Evolutionary conservation across 176 grass and related monocot species (phyloP).

Genomic region (Triticum dicoccoides): DNA sequence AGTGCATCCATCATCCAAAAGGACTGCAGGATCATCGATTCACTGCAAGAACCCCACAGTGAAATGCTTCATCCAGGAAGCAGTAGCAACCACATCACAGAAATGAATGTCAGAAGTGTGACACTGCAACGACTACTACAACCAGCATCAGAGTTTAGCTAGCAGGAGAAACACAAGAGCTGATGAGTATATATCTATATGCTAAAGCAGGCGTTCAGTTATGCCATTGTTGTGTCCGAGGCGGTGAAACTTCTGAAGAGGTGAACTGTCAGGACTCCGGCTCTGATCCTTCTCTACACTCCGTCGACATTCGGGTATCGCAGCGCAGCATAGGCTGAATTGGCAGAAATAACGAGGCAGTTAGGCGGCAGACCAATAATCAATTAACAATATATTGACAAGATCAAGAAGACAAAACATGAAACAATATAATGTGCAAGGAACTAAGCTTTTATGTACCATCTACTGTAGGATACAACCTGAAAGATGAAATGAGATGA

Average conservation of each 20-base stretch:
- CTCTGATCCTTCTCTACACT: not conserved
- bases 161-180: not conserved
- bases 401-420: not conserved
- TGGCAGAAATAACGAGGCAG: not conserved
- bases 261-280: not conserved
- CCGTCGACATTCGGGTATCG: not conserved
- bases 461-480: not conserved
- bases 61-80: not conserved
- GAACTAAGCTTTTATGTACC: not conserved
- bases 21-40: not conserved
- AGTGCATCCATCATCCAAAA: not conserved
- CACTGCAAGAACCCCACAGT: not conserved
- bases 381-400: not conserved
- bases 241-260: not conserved
- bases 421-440: not conserved
- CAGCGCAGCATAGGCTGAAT: not conserved
- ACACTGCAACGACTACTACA: not conserved
- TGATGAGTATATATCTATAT: not conserved
- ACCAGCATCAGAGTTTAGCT: not conserved
- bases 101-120: not conserved
- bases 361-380: not conserved
- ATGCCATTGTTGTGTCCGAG: not conserved
- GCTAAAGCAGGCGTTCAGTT: not conserved
- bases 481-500: not conserved
- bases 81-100: not conserved